A percentile compares a stretch with the other conserved stretches of the same genome.
These are phyloP conservation scores for Aspergillus latus DNA, from an alignment of 2,329 filamentous ascomycete genomes.

Conservation along the genomic window DNA sequence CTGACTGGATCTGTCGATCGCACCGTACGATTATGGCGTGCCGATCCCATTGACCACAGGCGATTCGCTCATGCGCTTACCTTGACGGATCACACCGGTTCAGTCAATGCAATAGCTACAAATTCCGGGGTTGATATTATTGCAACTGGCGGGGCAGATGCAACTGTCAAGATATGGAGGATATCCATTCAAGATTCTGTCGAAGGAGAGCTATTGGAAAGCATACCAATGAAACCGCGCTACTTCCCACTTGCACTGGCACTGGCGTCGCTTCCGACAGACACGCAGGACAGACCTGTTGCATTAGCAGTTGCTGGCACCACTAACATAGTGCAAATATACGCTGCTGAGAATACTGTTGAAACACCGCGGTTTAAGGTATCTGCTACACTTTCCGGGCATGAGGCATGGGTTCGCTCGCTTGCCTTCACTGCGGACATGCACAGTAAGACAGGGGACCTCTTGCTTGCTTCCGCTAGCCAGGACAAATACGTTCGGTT, in stretches of 20 bases:
- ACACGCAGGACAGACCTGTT: constrained; percentile 48
- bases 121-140: constrained; percentile 50
- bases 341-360: constrained; percentile 55
- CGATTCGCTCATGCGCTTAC: constrained; percentile 50
- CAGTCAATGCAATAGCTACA: constrained; percentile 65
- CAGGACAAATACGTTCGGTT: constrained; percentile 97
- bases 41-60: constrained; percentile 22
- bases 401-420: constrained; percentile 93
- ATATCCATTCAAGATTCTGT: constrained; percentile 45
- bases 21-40: constrained; percentile 64
- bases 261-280: constrained; percentile 59
- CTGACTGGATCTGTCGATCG: constrained; percentile 82
- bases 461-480: constrained; percentile 86
- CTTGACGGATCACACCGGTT: constrained; percentile 66
- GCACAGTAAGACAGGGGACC: constrained; percentile 57
- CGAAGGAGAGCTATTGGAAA: constrained; percentile 60
- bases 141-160: constrained; percentile 63
- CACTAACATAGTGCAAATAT: constrained; percentile 76
- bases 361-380: constrained; percentile 59
- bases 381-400: constrained; percentile 76
- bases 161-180: constrained; percentile 66
- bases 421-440: constrained; percentile 72
- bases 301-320: constrained; percentile 86
- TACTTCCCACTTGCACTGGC: constrained; percentile 81
- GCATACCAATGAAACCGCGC: constrained; percentile 69